Base-by-base conservation (phyloP, 805 yeast species). In the Candida schatavii region DNA sequence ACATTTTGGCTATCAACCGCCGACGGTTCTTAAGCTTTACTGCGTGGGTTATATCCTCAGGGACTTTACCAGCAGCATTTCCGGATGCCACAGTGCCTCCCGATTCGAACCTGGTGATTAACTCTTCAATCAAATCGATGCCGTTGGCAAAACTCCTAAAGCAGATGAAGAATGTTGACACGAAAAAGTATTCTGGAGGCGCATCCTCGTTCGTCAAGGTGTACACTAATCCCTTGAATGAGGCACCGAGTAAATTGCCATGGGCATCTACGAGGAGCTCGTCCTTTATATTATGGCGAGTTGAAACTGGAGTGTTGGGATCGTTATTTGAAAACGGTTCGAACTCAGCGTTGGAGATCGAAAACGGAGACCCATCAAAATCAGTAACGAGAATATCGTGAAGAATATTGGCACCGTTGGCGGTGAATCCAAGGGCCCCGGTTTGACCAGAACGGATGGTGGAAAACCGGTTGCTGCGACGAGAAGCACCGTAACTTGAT, bases 131-230 rank as follows among this genome's bases (percentile, higher is more conserved):
- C 21, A 90, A 66, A 45, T 84, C 87, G 25, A 74, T 67, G 1
- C 90, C 79, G 37, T 71, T 73, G 0, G 89, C 77, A 61, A 83
- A 90, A 42, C 79, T 77, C 51, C 89, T 74, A 64, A 84, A 88
- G 32, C 87, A 82, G 41, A 88, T 67, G 65, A 90, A 80, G 54
- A 89, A 86, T 0, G 93, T 78, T 0, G 93, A 78, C 2, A 79
- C 70, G 45, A 83, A 78, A 53, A 84, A 81, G 43, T 79, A 79
- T 44, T 80, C 85, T 2, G 88, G 84, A 13, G 82, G 81, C 1
- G 73, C 58, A 27, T 62, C 46, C 52, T 85, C 91, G 58, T 85
- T 83, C 0, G 90, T 85, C 38, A 85, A 61, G 19, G 85, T 70
- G 50, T 69, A 75, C 3, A 85, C 77, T 43, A 85, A 66, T 0